These are phyloP conservation scores for Xylaria intraflava DNA, from an alignment of 495 filamentous ascomycete species.

Conservation along the genomic window DNA sequence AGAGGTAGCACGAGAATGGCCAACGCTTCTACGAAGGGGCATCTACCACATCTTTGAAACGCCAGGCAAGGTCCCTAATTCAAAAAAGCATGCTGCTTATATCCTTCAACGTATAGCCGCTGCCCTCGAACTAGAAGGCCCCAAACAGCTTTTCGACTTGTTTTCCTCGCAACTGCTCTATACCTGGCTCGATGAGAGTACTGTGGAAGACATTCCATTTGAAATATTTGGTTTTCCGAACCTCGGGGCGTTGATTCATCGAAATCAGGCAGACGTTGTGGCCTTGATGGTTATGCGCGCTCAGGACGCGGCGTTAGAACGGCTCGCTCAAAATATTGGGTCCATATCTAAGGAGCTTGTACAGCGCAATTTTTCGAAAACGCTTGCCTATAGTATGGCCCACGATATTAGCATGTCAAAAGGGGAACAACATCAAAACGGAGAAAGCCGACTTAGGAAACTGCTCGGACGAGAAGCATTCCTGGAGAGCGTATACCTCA, in stretches of 20 bases:
- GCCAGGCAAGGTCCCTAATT: conserved; percentile 58
- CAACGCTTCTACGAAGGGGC: conserved; percentile 70
- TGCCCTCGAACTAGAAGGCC: conserved; percentile 53
- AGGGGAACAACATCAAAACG: conserved; percentile 48
- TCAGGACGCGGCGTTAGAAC: conserved; percentile 53
- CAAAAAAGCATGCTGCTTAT: conserved; percentile 60
- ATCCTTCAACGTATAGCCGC: conserved; percentile 62
- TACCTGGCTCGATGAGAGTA: conserved; percentile 71
- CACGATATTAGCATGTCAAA: conserved; percentile 63
- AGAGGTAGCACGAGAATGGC: conserved; percentile 70
- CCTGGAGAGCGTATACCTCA: conserved; percentile 49
- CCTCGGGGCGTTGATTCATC: conserved; percentile 60
- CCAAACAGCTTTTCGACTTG: conserved; percentile 69
- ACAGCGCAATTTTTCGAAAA: conserved; percentile 65
- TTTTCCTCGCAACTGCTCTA: conserved; percentile 90
- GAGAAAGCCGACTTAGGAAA: conserved; percentile 63
- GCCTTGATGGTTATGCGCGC: conserved; percentile 81
- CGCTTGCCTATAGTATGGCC: conserved; percentile 76
- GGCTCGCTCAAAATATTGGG: conserved; percentile 52
- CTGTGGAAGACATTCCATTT: conserved; percentile 65
- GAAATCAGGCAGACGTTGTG: conserved; percentile 72
- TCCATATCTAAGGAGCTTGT: conserved; percentile 52
- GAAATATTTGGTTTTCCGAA: conserved; percentile 69
- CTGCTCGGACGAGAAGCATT: conserved; percentile 62
- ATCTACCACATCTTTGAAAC: conserved; percentile 93